phyloP scores from a whole-genome alignment of 805 yeast genomes.

The Spathaspora gorwiae region DNA sequence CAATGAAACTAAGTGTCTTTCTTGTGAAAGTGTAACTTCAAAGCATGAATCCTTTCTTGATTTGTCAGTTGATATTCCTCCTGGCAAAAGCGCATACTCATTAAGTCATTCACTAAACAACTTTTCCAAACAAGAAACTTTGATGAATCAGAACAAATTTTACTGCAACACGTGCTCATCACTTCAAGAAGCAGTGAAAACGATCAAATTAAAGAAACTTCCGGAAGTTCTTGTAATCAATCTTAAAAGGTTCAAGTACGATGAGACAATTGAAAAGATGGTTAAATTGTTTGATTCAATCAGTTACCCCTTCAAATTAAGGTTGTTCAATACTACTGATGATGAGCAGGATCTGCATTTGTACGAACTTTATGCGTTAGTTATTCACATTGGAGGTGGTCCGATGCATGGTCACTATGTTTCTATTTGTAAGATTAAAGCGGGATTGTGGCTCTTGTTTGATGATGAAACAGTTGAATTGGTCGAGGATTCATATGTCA shows the following conservation, averaged over 20 bases:
- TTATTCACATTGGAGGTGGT: constrained; percentile 95
- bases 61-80: constrained; percentile 77
- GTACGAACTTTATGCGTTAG: constrained; percentile 80
- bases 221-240: constrained; percentile 82
- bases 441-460: constrained; percentile 83
- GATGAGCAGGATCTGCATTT: constrained; percentile 44
- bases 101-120: constrained; percentile 74
- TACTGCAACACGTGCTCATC: constrained; percentile 89
- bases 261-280: constrained; percentile 74
- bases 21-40: constrained; percentile 78
- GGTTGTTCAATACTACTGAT: constrained; percentile 63
- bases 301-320: constrained; percentile 67
- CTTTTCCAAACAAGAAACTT: constrained; percentile 80
- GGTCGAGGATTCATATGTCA: constrained; percentile 77
- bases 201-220: constrained; percentile 70
- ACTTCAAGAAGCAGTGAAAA: constrained; percentile 88
- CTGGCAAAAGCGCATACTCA: constrained; percentile 52
- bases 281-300: constrained; percentile 85
- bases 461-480: constrained; percentile 94
- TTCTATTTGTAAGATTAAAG: constrained; percentile 71
- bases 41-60: constrained; percentile 86
- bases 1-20: constrained; percentile 82
- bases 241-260: constrained; percentile 86
- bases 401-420: constrained; percentile 98
- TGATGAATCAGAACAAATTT: constrained; percentile 84